These are phyloP conservation scores for Solanum chaucha DNA, from an alignment of 257 asterid species.

Conservation along the genomic window DNA sequence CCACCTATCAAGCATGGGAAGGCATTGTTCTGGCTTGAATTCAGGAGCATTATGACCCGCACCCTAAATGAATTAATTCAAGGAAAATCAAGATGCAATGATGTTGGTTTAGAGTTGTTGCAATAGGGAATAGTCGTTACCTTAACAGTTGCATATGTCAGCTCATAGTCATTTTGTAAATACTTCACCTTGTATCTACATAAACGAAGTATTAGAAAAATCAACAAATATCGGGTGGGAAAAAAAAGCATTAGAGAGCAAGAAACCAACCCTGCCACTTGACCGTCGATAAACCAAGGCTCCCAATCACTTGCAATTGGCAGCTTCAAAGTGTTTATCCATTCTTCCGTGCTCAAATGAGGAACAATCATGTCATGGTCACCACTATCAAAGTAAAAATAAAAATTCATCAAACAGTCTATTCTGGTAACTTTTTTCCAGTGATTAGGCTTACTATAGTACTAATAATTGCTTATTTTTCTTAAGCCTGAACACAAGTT, in stretches of 20 bases:
- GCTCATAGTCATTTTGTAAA: neutral
- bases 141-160: neutral
- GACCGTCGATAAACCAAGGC: neutral
- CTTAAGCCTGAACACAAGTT: neutral
- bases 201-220: neutral
- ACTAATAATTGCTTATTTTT: neutral
- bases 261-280: neutral
- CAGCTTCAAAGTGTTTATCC: neutral
- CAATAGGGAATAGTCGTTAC: neutral
- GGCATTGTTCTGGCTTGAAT: neutral
- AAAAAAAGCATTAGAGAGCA: neutral
- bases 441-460: neutral
- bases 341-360: neutral
- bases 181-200: neutral
- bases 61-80: neutral
- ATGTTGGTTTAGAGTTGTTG: neutral
- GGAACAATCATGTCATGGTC: neutral
- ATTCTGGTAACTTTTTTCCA: neutral
- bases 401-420: neutral
- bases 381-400: neutral
- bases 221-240: neutral
- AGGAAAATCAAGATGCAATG: neutral
- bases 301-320: neutral
- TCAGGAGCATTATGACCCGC: conserved; percentile 2
- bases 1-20: neutral